These are phyloP conservation scores for Debaryomycetaceae sp. DNA, from an alignment of 1,139 yeast species.

Conservation along the genomic window DNA sequence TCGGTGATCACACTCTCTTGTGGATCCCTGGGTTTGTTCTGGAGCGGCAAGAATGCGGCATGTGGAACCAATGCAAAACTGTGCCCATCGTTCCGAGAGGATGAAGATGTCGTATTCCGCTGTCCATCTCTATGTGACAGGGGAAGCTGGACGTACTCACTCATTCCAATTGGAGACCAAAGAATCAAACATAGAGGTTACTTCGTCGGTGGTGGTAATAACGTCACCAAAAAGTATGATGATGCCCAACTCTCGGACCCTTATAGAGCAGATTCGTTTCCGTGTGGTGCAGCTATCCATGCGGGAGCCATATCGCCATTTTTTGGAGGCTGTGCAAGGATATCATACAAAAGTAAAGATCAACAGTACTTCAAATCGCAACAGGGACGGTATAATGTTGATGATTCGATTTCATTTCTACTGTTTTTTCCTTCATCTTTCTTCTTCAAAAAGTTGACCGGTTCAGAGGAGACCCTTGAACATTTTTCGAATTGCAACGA, in stretches of 20 bases:
- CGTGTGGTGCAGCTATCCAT: conserved; percentile 90
- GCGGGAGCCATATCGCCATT: conserved; percentile 73
- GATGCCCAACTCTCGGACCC: conserved; percentile 45
- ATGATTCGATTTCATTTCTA: conserved; percentile 59
- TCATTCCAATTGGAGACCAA: conserved; percentile 70
- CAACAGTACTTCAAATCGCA: conserved; percentile 46
- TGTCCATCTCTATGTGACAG: conserved; percentile 90
- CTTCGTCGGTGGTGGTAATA: conserved; percentile 70
- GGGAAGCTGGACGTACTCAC: conserved; percentile 73
- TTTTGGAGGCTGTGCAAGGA: conserved; percentile 77
- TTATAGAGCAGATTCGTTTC: conserved; percentile 83
- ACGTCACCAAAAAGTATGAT: conserved; percentile 9
- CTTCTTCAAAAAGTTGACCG: conserved; percentile 41
- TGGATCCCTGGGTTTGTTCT: conserved; percentile 33
- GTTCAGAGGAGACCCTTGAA: conserved; percentile 15
- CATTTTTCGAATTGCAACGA: conserved; percentile 55
- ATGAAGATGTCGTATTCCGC: conserved; percentile 54
- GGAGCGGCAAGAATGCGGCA: conserved; percentile 71
- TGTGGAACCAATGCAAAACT: conserved; percentile 71
- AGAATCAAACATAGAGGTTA: conserved; percentile 68
- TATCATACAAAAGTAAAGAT: conserved; percentile 54
- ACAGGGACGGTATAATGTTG: conserved; percentile 46
- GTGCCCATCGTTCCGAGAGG: conserved; percentile 47
- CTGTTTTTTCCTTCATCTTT: conserved; percentile 76
- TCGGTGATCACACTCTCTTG: conserved; percentile 41